phyloP scores from a whole-genome alignment of 2,329 filamentous ascomycete species.

The Cladosporium sp. region DNA sequence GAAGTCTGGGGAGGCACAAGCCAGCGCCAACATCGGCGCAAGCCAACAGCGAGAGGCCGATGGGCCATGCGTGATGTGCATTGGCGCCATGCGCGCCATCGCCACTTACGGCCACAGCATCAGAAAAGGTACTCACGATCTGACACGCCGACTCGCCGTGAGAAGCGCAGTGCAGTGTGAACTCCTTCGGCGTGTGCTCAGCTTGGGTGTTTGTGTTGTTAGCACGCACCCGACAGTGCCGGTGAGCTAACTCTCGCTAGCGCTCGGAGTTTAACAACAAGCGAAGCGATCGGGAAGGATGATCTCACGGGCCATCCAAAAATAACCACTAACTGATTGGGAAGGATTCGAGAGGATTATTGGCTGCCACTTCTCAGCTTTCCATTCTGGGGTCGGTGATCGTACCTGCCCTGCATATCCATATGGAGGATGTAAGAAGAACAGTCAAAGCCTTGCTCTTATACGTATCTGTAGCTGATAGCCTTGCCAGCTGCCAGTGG shows the following conservation, averaged over 20 bases:
- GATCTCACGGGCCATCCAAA: neutral
- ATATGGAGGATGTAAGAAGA: neutral
- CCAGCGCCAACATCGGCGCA: neutral
- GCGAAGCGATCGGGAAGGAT: neutral
- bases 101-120: neutral
- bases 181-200: neutral
- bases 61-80: neutral
- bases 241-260: neutral
- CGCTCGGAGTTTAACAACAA: neutral
- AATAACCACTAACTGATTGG: neutral
- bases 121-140: neutral
- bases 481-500: neutral
- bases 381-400: neutral
- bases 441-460: neutral
- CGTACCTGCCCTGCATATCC: neutral
- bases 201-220: neutral
- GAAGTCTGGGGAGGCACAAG: neutral
- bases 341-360: neutral
- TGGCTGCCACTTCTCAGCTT: neutral
- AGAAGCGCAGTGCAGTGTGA: neutral
- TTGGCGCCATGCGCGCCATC: neutral
- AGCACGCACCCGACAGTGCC: neutral
- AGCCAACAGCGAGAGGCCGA: conserved; percentile 18
- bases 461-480: neutral
- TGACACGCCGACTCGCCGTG: neutral